Conservation (phyloP, 2,329 filamentous ascomycete species). For the Penicillium sclerotigenum region DNA sequence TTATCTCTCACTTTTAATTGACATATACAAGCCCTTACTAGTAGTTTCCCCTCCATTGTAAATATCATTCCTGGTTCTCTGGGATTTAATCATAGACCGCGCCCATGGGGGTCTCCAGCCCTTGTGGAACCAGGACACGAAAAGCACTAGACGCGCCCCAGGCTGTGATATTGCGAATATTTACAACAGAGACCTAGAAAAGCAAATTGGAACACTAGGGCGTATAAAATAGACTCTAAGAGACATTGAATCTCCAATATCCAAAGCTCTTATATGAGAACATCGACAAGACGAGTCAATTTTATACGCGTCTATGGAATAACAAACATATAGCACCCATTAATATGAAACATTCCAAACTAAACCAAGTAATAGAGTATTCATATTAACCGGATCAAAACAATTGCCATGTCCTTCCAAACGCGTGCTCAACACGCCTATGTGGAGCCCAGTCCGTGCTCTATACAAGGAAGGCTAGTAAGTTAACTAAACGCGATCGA, state of each 20-base stretch:
- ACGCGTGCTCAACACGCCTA: slow-evolving; percentile 27
- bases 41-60: too few species aligned
- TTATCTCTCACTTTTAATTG: too few species aligned
- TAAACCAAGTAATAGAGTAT: too few species aligned
- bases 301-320: not conserved
- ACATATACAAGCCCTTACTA: too few species aligned
- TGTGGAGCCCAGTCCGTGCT: slow-evolving; percentile 27
- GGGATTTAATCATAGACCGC: not conserved
- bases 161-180: not conserved
- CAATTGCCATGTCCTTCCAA: not conserved
- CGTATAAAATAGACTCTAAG: not conserved
- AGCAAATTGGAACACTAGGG: not conserved
- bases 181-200: not conserved
- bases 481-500: slow-evolving; percentile 28
- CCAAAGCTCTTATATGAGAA: too few species aligned
- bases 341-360: not conserved
- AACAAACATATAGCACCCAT: not conserved
- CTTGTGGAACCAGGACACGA: slow-evolving; percentile 5
- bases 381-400: not conserved
- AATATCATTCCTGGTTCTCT: not conserved
- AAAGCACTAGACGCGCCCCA: slow-evolving; percentile 2
- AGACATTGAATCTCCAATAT: not conserved
- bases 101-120: not conserved
- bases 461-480: slow-evolving; percentile 26
- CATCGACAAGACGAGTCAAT: not conserved